These are phyloP conservation scores for Escallonia rubra DNA, from an alignment of 129 eudicot genomes.

Conservation along the genomic window DNA sequence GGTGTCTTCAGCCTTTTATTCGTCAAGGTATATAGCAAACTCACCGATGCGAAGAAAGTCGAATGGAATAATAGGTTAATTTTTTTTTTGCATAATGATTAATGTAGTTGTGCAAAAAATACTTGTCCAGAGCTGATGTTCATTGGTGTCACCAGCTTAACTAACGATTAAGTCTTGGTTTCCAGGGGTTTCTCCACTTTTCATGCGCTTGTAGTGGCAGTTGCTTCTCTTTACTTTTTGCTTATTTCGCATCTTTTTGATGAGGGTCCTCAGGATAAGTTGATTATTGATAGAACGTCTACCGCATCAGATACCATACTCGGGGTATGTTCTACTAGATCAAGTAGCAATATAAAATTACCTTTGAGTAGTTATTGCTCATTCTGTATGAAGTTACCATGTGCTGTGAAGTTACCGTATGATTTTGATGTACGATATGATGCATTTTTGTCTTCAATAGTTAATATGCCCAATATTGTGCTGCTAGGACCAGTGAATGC, in stretches of 20 bases:
- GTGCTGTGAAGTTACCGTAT: too few species aligned
- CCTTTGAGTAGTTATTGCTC: background rate
- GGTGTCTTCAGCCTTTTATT: conserved; percentile 44
- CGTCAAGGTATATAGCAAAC: conserved; percentile 49
- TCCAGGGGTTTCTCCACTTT: conserved; percentile 81
- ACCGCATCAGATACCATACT: conserved; percentile 38
- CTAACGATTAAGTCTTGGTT: conserved; percentile 2
- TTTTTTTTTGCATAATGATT: conserved; percentile 9
- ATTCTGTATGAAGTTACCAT: background rate
- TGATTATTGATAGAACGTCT: conserved; percentile 44
- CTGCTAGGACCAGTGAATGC: too few species aligned
- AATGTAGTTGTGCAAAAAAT: background rate
- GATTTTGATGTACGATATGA: too few species aligned
- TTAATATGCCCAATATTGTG: too few species aligned
- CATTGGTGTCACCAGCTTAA: conserved; percentile 7
- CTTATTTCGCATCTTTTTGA: conserved; percentile 48
- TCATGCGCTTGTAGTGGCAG: conserved; percentile 62
- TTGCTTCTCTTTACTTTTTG: conserved; percentile 59
- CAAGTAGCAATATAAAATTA: too few species aligned
- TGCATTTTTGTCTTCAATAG: too few species aligned
- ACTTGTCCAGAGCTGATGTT: conserved; percentile 1
- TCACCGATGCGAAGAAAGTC: conserved; percentile 40
- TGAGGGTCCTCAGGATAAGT: conserved; percentile 24
- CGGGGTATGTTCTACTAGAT: conserved; percentile 40
- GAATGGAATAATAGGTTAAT: conserved; percentile 87